Conservation (phyloP, 306 rosid genomes). For the Prunus armeniaca region DNA sequence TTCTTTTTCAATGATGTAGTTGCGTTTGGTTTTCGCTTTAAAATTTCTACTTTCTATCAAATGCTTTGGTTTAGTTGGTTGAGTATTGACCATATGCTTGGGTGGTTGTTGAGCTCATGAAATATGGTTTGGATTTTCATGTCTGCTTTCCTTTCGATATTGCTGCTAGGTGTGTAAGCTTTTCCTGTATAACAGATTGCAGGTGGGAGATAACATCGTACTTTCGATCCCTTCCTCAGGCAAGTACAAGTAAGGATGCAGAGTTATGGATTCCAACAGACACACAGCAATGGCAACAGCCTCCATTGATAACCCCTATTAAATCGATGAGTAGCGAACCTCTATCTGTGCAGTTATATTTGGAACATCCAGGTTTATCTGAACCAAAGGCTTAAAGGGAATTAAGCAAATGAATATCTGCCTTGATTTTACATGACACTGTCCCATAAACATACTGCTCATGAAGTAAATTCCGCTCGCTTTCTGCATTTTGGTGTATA, state of each 20-base stretch:
- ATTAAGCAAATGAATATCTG: background rate
- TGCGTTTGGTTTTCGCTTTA: background rate
- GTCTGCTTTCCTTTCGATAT: background rate
- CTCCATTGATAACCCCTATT: conserved; percentile 67
- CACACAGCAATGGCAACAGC: conserved; percentile 82
- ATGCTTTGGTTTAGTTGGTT: background rate
- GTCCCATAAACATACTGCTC: no score
- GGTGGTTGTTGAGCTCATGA: conserved; percentile 10
- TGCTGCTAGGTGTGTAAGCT: background rate
- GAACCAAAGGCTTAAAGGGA: conserved; percentile 45
- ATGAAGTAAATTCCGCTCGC: background rate
- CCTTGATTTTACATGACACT: no score
- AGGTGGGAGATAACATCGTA: conserved; percentile 83
- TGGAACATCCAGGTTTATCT: conserved; percentile 72
- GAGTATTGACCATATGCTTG: background rate
- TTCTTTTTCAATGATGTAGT: background rate
- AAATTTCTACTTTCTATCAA: conserved; percentile 14
- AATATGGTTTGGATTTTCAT: conserved; percentile 21
- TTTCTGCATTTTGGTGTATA: background rate
- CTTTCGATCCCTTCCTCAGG: conserved; percentile 60
- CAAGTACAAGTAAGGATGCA: conserved; percentile 55
- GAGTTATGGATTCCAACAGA: conserved; percentile 72
- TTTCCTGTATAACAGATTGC: conserved; percentile 40
- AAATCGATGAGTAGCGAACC: conserved; percentile 69
- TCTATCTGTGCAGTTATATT: conserved; percentile 67